A percentile compares a stretch with the other conserved stretches of the same genome.
Conservation (phyloP, 2,329 filamentous ascomycete genomes). For the Dactylellina sp. region DNA sequence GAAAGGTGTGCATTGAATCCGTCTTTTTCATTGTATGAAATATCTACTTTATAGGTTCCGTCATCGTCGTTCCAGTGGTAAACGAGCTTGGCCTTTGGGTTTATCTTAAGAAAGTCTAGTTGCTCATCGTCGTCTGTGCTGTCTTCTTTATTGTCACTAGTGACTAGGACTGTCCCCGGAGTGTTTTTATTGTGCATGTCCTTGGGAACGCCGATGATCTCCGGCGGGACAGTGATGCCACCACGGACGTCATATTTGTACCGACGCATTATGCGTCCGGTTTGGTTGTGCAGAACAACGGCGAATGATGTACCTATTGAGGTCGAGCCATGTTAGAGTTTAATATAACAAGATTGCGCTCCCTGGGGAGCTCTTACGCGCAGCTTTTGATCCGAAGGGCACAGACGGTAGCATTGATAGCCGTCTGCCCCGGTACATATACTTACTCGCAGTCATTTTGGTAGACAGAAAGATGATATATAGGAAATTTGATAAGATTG, state of each 20-base stretch:
- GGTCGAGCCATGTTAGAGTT: not conserved
- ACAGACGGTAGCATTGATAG: not conserved
- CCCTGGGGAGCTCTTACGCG: conserved; percentile 11
- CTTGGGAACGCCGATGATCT: conserved; percentile 40
- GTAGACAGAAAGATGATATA: not conserved
- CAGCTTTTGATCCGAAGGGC: conserved; percentile 4
- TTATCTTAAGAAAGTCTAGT: conserved; percentile 31
- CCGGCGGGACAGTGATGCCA: conserved; percentile 41
- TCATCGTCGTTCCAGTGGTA: conserved; percentile 54
- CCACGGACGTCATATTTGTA: conserved; percentile 48
- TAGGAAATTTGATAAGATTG: not conserved
- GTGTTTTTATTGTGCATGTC: conserved; percentile 15
- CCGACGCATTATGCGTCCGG: conserved; percentile 44
- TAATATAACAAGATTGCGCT: not conserved
- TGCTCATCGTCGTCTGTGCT: conserved; percentile 46
- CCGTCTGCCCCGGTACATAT: not conserved
- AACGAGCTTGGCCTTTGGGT: conserved; percentile 39
- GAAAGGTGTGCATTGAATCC: conserved; percentile 45
- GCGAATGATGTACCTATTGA: conserved; percentile 39
- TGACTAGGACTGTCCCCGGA: conserved; percentile 41
- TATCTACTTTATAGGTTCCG: conserved; percentile 46
- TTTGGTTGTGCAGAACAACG: conserved; percentile 48
- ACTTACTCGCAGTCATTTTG: conserved; percentile 12
- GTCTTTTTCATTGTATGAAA: conserved; percentile 46
- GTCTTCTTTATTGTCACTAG: conserved; percentile 50